Evolutionary conservation across 2,329 filamentous ascomycete species (phyloP), one percentile per base, ranked within the genome.

Genomic region (Thermomyces lanuginosus): DNA sequence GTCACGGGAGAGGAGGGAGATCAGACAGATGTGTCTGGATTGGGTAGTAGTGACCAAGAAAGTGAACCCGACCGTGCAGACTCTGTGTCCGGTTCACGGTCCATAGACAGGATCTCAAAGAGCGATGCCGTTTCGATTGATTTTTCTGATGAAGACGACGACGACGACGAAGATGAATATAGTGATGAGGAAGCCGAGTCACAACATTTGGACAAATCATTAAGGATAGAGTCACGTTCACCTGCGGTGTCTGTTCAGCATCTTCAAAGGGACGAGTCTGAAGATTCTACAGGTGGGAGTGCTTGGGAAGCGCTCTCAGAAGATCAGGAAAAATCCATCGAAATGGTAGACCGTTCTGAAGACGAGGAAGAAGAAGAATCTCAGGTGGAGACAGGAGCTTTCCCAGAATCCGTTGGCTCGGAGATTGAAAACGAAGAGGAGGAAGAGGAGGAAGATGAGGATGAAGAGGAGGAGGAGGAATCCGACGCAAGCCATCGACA

Each of bases 381-480:
- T 17, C 10, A 16, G 8, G 24, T 5, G 8, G 28, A 33, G 13
- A 16, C 28, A 8, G 26, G 36, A 13, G 18, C 22, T 16, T 13
- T n/a, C 8, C 22, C 21, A 16, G 13, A 15, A 15, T 3, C 9
- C 9, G n/a, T n/a, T n/a, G n/a, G n/a, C n/a, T n/a, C n/a, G n/a
- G n/a, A 23, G 11, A 16, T 16, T 5, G 13, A 15, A 22, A 13
- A 13, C 14, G 9, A 18, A 14, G 28, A 36, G 23, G 16, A 27
- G 16, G 36, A 42, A 25, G 31, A 33, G 6, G 28, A 33, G 8
- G 29, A 34, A 16, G 33, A 35, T 27, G 36, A 38, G 5, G 33
- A 31, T 8, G 32, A 36, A 5, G 31, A 29, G 12, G 28, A 35
- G 15, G 29, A 36, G 2, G 33, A 39, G 13, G 39, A 36, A 4